Percentiles rank a stretch among this genome's conserved stretches.
Evolutionary conservation across 441 rosid genomes (phyloP).

Genomic region (Pelargonium fulgidum): DNA sequence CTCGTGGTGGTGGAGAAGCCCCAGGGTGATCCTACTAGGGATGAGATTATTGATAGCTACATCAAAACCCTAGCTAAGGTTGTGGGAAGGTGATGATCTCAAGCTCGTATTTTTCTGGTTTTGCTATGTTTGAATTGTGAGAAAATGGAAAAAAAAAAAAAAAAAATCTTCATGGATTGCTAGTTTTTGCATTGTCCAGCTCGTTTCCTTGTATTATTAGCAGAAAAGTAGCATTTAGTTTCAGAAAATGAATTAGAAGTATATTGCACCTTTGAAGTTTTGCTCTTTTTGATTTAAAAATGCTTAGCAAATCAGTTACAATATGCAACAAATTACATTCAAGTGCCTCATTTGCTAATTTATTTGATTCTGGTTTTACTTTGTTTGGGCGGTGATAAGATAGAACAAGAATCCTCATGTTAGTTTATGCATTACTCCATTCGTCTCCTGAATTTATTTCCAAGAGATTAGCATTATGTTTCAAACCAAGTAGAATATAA

Average conservation of each 20-base stretch:
- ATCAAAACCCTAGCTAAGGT: constrained; percentile 59
- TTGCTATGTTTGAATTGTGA: not conserved
- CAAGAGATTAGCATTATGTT: not conserved
- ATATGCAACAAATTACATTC: no score
- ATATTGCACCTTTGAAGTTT: not conserved
- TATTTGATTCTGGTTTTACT: no score
- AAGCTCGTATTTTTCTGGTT: not conserved
- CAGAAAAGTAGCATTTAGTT: not conserved
- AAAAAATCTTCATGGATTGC: not conserved
- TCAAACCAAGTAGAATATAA: not conserved
- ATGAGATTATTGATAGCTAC: constrained; percentile 64
- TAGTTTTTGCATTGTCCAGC: not conserved
- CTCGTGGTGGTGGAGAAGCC: constrained; percentile 75
- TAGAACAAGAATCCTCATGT: not conserved
- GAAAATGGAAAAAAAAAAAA: not conserved
- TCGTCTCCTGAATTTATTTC: not conserved
- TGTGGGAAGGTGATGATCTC: constrained; percentile 50
- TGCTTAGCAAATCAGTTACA: not conserved
- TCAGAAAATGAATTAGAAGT: not conserved
- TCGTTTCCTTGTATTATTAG: not conserved
- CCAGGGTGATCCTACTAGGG: constrained; percentile 56
- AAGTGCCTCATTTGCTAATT: no score
- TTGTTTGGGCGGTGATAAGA: not conserved
- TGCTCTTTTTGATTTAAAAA: not conserved
- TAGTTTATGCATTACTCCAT: not conserved